phyloP scores from a whole-genome alignment of 2,329 filamentous ascomycete genomes.

The Ilyonectria sp. region DNA sequence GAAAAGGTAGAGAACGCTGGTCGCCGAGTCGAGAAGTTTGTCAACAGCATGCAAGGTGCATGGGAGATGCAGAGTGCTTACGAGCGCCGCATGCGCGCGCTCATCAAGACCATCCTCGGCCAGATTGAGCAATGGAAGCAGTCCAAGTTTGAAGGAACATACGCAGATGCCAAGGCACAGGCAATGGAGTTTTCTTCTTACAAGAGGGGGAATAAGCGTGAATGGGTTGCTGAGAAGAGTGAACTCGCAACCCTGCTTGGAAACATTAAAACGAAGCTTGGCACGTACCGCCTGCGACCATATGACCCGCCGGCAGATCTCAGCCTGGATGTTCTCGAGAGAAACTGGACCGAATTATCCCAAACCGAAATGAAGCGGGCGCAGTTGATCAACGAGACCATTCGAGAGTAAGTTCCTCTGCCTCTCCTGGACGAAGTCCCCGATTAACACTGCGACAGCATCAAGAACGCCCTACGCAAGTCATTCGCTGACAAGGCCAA shows the following conservation, averaged over 20 bases:
- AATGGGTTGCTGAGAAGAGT: conserved; percentile 98
- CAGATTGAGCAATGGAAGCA: conserved; percentile 85
- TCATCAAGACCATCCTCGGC: conserved; percentile 81
- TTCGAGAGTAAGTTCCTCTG: conserved; percentile 79
- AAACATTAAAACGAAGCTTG: conserved; percentile 99
- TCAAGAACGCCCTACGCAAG: conserved; percentile 94
- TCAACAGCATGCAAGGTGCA: conserved; percentile 98
- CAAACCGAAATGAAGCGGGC: conserved; percentile 89
- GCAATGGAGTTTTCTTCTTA: conserved; percentile 86
- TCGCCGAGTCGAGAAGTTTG: conserved; percentile 96
- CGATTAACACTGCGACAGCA: conserved; percentile 65
- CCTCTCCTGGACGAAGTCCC: not conserved
- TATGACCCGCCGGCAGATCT: conserved; percentile 92
- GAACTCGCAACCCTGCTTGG: conserved; percentile 93
- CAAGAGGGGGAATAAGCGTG: conserved; percentile 90
- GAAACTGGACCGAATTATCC: conserved; percentile 85
- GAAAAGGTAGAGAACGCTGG: conserved; percentile 98
- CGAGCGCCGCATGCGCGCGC: conserved; percentile 88
- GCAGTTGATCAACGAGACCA: conserved; percentile 97
- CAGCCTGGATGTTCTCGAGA: conserved; percentile 85
- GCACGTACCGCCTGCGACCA: conserved; percentile 90
- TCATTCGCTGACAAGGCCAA: conserved; percentile 99
- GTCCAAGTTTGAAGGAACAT: conserved; percentile 90
- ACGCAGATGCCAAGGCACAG: conserved; percentile 92
- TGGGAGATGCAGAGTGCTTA: conserved; percentile 99